Base-by-base conservation (phyloP, 78 protist genomes). In the Bigelowiella natans region DNA sequence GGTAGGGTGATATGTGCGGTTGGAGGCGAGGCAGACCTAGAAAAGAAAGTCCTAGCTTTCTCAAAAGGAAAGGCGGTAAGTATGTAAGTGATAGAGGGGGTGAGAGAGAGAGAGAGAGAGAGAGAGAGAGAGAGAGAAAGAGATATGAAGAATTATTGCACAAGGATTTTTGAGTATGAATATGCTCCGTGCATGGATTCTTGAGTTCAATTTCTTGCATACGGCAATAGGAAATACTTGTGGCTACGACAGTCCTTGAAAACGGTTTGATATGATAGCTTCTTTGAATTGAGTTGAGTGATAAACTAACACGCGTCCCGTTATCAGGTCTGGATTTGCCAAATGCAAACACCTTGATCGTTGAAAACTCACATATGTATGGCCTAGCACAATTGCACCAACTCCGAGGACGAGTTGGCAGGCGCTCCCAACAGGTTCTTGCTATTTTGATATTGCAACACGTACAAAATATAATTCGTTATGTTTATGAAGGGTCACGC, bases 331-430 rank as follows among this genome's bases (percentile, higher is more conserved):
- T 91, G 64, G 93, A 86, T 85, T 31, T 86, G 31, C 89, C 92
- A 26, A 51, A 18, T 38, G 92, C 38, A 30, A 91, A 91, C 93
- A 91, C 93, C 29, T 38, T 91, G 37, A 1, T 91, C 86, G 38
- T 91, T 2, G 37, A 39, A 83, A 0, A 38, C 86, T 39, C 88
- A 39, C 88, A 91, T 18, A 31, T 34, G 39, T 91, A 87, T 85
- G 93, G 93, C 31, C 90, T 91, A 38, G 37, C 84, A n/a, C 39
- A 82, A 38, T 87, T 91, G 82, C 82, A 91, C 93, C 93, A 89
- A 86, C 83, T 91, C 73, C 90, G 90, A 63, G 90, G 90, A 34
- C 89, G 93, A 31, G 93, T 91, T 39, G 93, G 93, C 30, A 89
- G 93, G 39, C 0, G 84, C 28, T 0, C 85, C 37, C 31, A 18